These are phyloP conservation scores for Daedaleopsis nitida DNA, from an alignment of 768 basidiomycete species.

Conservation along the genomic window DNA sequence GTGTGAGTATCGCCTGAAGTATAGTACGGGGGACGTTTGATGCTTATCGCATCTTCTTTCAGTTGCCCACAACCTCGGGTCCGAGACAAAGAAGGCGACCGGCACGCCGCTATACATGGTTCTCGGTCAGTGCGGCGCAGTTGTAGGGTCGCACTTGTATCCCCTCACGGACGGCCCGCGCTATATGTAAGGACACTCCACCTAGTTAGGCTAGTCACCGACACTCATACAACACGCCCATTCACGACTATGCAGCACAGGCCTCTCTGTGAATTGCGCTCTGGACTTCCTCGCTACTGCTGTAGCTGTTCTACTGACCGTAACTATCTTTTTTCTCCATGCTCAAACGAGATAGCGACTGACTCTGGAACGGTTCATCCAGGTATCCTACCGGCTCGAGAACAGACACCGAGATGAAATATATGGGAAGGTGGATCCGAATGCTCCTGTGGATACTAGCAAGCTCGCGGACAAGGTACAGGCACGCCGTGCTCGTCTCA, in stretches of 20 bases:
- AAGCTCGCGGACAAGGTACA: conserved; percentile 29
- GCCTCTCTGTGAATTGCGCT: conserved; percentile 27
- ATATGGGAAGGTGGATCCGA: conserved; percentile 22
- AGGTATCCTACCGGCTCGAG: conserved; percentile 14
- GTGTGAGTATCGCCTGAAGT: conserved; percentile 50
- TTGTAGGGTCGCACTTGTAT: conserved; percentile 44
- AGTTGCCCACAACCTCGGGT: conserved; percentile 42
- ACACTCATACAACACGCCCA: not conserved
- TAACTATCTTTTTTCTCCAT: conserved; percentile 1
- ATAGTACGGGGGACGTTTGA: not conserved
- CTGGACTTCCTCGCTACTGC: conserved; percentile 25
- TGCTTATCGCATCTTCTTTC: not conserved
- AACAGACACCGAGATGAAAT: conserved; percentile 22
- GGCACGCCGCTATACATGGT: conserved; percentile 44
- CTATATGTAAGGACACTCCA: conserved; percentile 33
- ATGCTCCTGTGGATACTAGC: conserved; percentile 26
- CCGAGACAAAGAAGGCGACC: conserved; percentile 46
- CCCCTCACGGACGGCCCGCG: conserved; percentile 41
- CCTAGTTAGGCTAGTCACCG: not conserved
- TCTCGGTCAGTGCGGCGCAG: conserved; percentile 44
- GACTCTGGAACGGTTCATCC: not conserved
- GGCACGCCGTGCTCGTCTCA: not conserved
- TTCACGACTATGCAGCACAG: conserved; percentile 16
- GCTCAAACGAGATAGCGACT: not conserved
- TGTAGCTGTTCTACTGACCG: conserved; percentile 22